Base-by-base conservation (phyloP, 257 asterid genomes). In the Gentiana dahurica region DNA sequence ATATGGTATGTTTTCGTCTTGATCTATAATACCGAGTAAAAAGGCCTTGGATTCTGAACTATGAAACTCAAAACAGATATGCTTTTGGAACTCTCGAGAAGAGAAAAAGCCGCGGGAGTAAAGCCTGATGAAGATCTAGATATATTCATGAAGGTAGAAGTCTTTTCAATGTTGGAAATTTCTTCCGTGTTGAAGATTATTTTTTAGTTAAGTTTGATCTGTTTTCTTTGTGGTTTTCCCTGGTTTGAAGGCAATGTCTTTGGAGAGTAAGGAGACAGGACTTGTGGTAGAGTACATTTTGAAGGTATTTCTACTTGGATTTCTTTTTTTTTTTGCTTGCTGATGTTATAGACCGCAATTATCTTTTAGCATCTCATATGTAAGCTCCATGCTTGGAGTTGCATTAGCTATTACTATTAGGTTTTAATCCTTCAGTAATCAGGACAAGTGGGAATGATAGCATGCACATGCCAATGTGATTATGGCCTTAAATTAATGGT, bases 71-170 rank as follows among this genome's bases (percentile, higher is more conserved):
- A 49, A 45, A 62, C 79, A 91, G 98, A 87, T 66, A 82, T 91
- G 96, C 96, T 91, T 75, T 69, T 85, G 86, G 98, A 91, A 59
- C 95, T 90, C 62, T 66, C 83, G 63, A 84, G 95, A 77, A 80
- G 97, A 74, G 97, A 90, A 77, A 90, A 90, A 71, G 51, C 74
- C 55, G 76, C 95, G 53, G 91, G 95, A 63, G 75, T 77, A 55
- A 90, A 84, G 71, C 96, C 96, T 36, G 96, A 90, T 68, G 94
- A 87, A 77, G 98, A 90, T 82, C 95, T 90, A 67, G 98, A 90
- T 64, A 73, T 87, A 65, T 84, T 90, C 78, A 79, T 90, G 79
- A 90, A 90, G 95, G 97, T 82, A 73, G 46, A 54, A 55, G 51
- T 57, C 59, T 62, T 56, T 65, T 12, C 13, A 32, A 57, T 44